Evolutionary conservation across 2,329 filamentous ascomycete genomes (phyloP).

Genomic region (Aspergillus jensenii): DNA sequence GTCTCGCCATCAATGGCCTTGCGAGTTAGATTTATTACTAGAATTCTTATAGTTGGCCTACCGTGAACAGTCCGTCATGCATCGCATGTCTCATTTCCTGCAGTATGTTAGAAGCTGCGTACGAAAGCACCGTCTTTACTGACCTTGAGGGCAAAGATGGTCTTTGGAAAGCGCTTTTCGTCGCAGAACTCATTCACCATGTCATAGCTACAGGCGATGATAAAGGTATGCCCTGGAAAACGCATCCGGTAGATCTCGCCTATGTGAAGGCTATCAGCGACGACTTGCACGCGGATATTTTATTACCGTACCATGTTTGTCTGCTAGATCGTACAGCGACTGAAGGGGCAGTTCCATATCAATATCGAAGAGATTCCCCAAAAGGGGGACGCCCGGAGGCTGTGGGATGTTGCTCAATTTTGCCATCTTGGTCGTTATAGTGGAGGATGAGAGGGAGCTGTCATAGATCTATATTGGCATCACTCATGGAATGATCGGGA

Average conservation of each 20-base stretch:
- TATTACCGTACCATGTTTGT: not conserved
- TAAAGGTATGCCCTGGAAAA: not conserved
- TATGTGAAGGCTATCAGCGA: not conserved
- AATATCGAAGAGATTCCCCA: not conserved
- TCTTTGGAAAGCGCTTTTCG: not conserved
- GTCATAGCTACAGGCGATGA: not conserved
- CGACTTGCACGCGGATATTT: not conserved
- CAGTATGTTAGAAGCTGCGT: not conserved
- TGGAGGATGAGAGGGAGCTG: not conserved
- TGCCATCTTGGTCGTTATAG: not conserved
- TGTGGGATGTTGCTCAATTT: not conserved
- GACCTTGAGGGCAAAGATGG: not conserved
- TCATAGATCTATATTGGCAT: not conserved
- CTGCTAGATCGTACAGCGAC: not conserved
- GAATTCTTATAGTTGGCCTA: not conserved
- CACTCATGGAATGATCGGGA: not conserved
- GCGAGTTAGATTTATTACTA: not conserved
- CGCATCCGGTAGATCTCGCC: not conserved
- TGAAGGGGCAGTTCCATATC: not conserved
- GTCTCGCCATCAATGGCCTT: not conserved
- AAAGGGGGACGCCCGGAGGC: not conserved
- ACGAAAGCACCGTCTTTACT: not conserved
- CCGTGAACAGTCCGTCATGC: not conserved
- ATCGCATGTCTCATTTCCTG: not conserved
- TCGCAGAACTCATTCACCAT: not conserved